phyloP scores from a whole-genome alignment of 108 stramenopile species.

The Skeletonema potamos region DNA sequence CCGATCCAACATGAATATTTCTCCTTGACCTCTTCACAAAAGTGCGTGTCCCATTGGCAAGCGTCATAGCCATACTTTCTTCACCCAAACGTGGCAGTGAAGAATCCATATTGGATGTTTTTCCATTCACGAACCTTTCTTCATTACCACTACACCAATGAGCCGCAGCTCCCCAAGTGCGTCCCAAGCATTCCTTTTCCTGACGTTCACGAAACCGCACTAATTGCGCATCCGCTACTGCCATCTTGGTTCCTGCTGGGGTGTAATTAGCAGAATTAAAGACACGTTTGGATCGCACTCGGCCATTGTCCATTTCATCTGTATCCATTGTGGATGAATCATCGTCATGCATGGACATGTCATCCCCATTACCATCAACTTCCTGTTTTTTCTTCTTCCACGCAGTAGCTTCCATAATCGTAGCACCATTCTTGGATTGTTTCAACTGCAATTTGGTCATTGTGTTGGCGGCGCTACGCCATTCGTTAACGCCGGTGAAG shows the following conservation, averaged over 20 bases:
- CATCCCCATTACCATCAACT: neutral
- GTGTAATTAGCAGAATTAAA: neutral
- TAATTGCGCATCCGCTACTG: slow-evolving; percentile 19
- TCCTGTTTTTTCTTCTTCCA: slow-evolving; percentile 34
- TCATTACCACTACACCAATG: slow-evolving; percentile 1
- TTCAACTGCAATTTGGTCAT: neutral
- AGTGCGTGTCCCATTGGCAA: slow-evolving; percentile 31
- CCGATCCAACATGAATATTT: neutral
- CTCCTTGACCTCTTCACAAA: slow-evolving; percentile 17
- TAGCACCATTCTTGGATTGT: slow-evolving; percentile 16
- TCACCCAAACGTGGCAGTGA: slow-evolving; percentile 22
- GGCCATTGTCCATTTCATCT: slow-evolving; percentile 16
- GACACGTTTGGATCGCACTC: slow-evolving; percentile 3
- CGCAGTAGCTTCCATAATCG: slow-evolving; percentile 34
- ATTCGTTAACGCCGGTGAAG: slow-evolving; percentile 29
- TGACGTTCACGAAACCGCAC: slow-evolving; percentile 23
- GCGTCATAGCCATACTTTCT: slow-evolving; percentile 30
- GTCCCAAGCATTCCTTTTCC: slow-evolving; percentile 19
- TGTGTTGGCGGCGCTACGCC: slow-evolving; percentile 14
- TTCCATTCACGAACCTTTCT: neutral
- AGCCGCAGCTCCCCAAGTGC: slow-evolving; percentile 28
- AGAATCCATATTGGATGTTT: neutral
- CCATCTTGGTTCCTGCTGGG: too few species aligned
- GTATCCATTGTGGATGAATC: slow-evolving; percentile 7
- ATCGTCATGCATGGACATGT: slow-evolving; percentile 9